Conservation (phyloP, 495 filamentous ascomycete genomes). For the Tuber umbilicatum region DNA sequence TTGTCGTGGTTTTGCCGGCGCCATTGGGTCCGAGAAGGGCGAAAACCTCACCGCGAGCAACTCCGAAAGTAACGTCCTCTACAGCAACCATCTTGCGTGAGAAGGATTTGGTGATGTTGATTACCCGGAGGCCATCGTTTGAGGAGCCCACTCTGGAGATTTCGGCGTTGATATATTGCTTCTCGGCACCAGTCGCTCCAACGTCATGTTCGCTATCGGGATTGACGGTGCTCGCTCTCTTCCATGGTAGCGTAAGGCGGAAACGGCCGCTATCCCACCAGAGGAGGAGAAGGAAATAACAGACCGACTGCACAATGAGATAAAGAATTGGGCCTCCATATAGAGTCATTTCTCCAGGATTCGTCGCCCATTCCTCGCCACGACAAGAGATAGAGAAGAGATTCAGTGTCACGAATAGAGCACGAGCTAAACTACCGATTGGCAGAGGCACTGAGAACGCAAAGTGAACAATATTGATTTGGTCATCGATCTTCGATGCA, state of each 20-base stretch:
- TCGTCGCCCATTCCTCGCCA: conserved; percentile 54
- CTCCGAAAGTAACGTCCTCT: conserved; percentile 72
- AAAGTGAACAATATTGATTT: conserved; percentile 60
- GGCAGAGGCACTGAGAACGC: conserved; percentile 62
- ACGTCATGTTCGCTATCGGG: conserved; percentile 42
- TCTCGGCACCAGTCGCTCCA: conserved; percentile 27
- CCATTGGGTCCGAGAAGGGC: conserved; percentile 83
- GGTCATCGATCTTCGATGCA: conserved; percentile 53
- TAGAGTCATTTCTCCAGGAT: conserved; percentile 62
- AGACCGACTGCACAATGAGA: conserved; percentile 59
- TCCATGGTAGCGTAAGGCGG: conserved; percentile 46
- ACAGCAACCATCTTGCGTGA: conserved; percentile 60
- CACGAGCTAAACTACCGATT: conserved; percentile 58
- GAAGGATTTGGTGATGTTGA: conserved; percentile 71
- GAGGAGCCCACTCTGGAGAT: conserved; percentile 46
- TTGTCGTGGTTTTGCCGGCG: conserved; percentile 80
- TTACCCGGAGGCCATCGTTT: conserved; percentile 64
- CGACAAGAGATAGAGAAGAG: conserved; percentile 67
- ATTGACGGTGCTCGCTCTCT: conserved; percentile 47
- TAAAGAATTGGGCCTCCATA: conserved; percentile 78
- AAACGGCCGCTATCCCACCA: conserved; percentile 62
- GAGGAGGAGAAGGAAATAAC: conserved; percentile 61
- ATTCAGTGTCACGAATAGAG: conserved; percentile 69
- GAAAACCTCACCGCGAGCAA: conserved; percentile 71
- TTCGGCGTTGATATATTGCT: conserved; percentile 49